These are phyloP conservation scores for Arthroderma sp. DNA, from an alignment of 2,329 filamentous ascomycete genomes.

Conservation along the genomic window DNA sequence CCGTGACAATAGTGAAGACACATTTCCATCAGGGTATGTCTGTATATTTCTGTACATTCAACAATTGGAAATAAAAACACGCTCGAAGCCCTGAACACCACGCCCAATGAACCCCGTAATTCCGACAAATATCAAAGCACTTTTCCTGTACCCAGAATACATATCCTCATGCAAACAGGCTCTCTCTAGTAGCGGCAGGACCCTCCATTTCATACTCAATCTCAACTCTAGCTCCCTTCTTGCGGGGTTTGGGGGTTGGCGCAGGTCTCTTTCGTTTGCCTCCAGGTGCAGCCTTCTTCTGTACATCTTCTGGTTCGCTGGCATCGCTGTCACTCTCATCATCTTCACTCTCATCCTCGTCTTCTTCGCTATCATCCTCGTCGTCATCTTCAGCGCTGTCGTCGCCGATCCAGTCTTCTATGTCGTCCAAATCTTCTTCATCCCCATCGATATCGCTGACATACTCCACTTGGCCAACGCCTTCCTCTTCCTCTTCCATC, in stretches of 20 bases:
- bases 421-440: constrained; percentile 73
- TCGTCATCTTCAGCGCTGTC: constrained; percentile 42
- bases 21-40: no score
- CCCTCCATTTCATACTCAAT: constrained; percentile 68
- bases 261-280: constrained; percentile 45
- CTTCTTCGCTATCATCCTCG: constrained; percentile 36
- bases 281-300: constrained; percentile 30
- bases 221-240: constrained; percentile 53
- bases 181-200: constrained; percentile 35
- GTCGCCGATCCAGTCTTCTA: constrained; percentile 87
- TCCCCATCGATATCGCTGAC: constrained; percentile 76
- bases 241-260: constrained; percentile 41
- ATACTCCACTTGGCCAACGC: constrained; percentile 73
- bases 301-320: constrained; percentile 39
- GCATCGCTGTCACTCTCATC: constrained; percentile 45
- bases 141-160: not conserved
- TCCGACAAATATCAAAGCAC: not conserved
- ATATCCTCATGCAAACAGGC: constrained; percentile 26
- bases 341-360: constrained; percentile 45
- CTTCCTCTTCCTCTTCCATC: constrained; percentile 56
- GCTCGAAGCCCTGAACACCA: no score
- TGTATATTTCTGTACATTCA: no score
- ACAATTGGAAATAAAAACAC: no score
- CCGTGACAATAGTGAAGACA: no score
- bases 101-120: no score